Percentiles rank a stretch among this genome's conserved stretches.
These are phyloP conservation scores for Rhodotorula glutinis DNA, from an alignment of 1,284 basidiomycete genomes.

Conservation along the genomic window DNA sequence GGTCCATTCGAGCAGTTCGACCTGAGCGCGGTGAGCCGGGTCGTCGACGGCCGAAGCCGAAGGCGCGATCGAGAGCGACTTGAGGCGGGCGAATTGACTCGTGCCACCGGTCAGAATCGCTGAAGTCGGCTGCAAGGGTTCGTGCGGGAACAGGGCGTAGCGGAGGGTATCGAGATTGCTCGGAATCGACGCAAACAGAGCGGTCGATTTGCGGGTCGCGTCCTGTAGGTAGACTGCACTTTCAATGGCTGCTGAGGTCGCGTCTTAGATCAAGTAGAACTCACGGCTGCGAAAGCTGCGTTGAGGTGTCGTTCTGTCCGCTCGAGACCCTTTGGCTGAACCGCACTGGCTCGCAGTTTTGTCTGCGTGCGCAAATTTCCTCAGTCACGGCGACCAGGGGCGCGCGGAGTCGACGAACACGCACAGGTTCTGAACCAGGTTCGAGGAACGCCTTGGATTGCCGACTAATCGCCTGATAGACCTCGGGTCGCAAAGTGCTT, in stretches of 20 bases:
- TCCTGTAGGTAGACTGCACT: not conserved
- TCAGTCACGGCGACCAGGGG: too few species aligned
- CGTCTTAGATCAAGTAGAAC: too few species aligned
- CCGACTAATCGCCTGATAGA: conserved; percentile 31
- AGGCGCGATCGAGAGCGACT: conserved; percentile 3
- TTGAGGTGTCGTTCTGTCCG: conserved; percentile 9
- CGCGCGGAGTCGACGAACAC: not conserved
- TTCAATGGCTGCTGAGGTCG: too few species aligned
- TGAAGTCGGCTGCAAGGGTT: not conserved
- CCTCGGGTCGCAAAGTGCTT: conserved; percentile 22
- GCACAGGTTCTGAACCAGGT: conserved; percentile 10
- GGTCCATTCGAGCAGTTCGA: conserved; percentile 12
- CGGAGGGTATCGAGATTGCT: conserved; percentile 4
- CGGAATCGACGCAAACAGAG: conserved; percentile 22
- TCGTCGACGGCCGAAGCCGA: not conserved
- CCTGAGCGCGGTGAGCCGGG: not conserved
- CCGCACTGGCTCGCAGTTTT: conserved; percentile 18
- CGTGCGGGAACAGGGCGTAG: conserved; percentile 20
- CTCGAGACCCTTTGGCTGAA: conserved; percentile 9
- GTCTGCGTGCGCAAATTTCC: not conserved
- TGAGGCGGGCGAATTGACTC: conserved; percentile 9
- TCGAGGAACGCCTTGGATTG: conserved; percentile 27
- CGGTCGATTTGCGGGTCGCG: conserved; percentile 3
- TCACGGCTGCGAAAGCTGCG: conserved; percentile 18
- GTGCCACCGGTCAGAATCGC: not conserved